Conservation (phyloP, 768 basidiomycete species). For the Amanita subjunquillea region DNA sequence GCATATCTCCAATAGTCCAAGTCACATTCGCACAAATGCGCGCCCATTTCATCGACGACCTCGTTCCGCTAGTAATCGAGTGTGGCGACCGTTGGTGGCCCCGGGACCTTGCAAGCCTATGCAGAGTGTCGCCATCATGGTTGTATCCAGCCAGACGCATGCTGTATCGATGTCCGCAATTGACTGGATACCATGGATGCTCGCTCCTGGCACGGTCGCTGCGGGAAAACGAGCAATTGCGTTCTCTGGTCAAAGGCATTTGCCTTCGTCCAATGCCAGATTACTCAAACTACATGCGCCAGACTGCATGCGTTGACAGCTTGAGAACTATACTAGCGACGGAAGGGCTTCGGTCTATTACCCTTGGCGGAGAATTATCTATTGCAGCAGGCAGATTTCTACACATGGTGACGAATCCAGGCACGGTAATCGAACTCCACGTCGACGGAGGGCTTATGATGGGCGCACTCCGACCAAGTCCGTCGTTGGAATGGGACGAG, state of each 20-base stretch:
- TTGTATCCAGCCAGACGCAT: slow-evolving; percentile 29
- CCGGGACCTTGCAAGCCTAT: slow-evolving; percentile 35
- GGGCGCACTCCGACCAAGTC: slow-evolving; percentile 14
- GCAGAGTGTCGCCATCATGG: slow-evolving; percentile 42
- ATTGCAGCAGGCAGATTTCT: slow-evolving; percentile 38
- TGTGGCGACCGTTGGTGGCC: slow-evolving; percentile 43
- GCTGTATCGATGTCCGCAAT: slow-evolving; percentile 32
- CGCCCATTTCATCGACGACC: slow-evolving; percentile 32
- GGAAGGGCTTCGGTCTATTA: slow-evolving; percentile 29
- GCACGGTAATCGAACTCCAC: slow-evolving; percentile 29
- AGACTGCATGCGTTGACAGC: slow-evolving; percentile 6
- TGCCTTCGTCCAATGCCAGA: slow-evolving; percentile 26
- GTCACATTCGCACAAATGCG: neutral
- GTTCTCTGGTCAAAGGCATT: slow-evolving; percentile 27
- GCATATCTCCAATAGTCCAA: neutral
- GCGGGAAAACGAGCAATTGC: slow-evolving; percentile 22
- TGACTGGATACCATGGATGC: slow-evolving; percentile 32
- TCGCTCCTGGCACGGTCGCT: slow-evolving; percentile 32
- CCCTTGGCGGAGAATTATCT: slow-evolving; percentile 37
- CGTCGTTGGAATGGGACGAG: slow-evolving; percentile 48
- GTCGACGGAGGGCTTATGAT: slow-evolving; percentile 33
- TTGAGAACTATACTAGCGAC: slow-evolving; percentile 32
- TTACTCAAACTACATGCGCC: neutral
- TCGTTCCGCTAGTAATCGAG: slow-evolving; percentile 43
- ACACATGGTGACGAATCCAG: slow-evolving; percentile 27